These are phyloP conservation scores for Phoma sp. DNA, from an alignment of 2,329 filamentous ascomycete species.

Conservation along the genomic window DNA sequence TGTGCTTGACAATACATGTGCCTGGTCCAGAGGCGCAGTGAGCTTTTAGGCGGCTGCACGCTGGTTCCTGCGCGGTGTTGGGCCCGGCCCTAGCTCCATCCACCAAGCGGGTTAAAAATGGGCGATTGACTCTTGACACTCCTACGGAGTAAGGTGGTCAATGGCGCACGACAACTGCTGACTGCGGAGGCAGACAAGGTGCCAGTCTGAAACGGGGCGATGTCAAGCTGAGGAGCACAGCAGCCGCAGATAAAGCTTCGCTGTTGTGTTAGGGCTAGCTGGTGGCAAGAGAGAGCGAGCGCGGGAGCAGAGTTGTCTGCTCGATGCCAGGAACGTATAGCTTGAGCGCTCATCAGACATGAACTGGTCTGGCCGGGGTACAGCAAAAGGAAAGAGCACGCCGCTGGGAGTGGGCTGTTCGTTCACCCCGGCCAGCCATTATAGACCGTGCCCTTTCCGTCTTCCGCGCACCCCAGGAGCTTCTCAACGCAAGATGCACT, in stretches of 20 bases:
- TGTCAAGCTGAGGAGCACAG: conserved; percentile 41
- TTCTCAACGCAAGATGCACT: conserved; percentile 29
- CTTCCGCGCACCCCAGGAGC: conserved; percentile 36
- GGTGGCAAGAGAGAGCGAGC: conserved; percentile 36
- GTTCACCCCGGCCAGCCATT: conserved; percentile 17
- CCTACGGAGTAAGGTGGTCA: conserved; percentile 15
- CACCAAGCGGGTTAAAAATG: conserved; percentile 44
- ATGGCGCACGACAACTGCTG: conserved; percentile 35
- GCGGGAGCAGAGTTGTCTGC: conserved; percentile 30
- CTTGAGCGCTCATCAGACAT: conserved; percentile 38
- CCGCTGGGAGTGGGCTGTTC: conserved; percentile 26
- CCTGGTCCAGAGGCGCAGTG: conserved; percentile 26
- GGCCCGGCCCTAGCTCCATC: conserved; percentile 42
- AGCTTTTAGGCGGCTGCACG: conserved; percentile 33
- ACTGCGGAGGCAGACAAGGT: conserved; percentile 37
- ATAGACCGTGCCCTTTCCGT: conserved; percentile 43
- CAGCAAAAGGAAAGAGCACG: conserved; percentile 37
- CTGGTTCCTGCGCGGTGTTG: conserved; percentile 38
- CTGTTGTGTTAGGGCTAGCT: conserved; percentile 37
- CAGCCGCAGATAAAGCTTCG: conserved; percentile 35
- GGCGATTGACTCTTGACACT: conserved; percentile 32
- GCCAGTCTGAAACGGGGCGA: conserved; percentile 43
- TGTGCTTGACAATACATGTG: conserved; percentile 22
- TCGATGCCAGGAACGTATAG: conserved; percentile 37
- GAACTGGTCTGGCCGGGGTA: conserved; percentile 25